Base-by-base conservation (phyloP, 192 early-diverging fungal genomes). In the Coemansia sp. region DNA sequence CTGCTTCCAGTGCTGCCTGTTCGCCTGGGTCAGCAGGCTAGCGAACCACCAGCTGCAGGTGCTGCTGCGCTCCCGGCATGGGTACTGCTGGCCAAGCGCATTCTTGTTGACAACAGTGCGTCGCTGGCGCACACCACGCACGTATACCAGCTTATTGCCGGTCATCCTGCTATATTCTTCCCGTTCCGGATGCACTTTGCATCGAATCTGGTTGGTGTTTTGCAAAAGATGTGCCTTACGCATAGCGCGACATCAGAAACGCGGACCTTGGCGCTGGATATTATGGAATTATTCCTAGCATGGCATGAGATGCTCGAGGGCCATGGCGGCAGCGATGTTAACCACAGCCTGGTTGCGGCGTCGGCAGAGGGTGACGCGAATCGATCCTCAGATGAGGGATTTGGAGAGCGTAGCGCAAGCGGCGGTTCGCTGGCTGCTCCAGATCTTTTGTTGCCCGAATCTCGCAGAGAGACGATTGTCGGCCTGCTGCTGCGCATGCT, bases 41-140 rank as follows among this genome's bases (percentile, higher is more conserved):
- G 23, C 15, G 62, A 42, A 28, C 40, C 81, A 3, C 74, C 83
- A 19, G 58, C 73, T 5, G 68, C 64, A 0, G 60, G 61, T 14
- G 44, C 46, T 12, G 54, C 62, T 0, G 62, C 69, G 25, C 77
- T 89, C 5, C 94, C 95, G 2, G 82, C 88, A 0, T 99, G 94
- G 92, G 90, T 89, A 6, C 86, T 90, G 34, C 89, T 91, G 83
- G 93, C 90, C 1, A 90, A 92, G 49, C 90, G 90, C 40, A 86
- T 96, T 38, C 83, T 98, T 7, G 84, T 95, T 2, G 97, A 99
- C 64, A 93, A 99, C 67, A 92, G 90, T n/a, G 91, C 96, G 53
- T 90, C 89, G 58, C 84, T 93, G 22, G 84, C 92, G 8, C 94
- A 97, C 64, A 81, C 97, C 26, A 86, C 94, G 21, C 91, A 92